Evolutionary conservation across 352 stramenopile species (phyloP).

Genomic region (Phytophthora pisi): DNA sequence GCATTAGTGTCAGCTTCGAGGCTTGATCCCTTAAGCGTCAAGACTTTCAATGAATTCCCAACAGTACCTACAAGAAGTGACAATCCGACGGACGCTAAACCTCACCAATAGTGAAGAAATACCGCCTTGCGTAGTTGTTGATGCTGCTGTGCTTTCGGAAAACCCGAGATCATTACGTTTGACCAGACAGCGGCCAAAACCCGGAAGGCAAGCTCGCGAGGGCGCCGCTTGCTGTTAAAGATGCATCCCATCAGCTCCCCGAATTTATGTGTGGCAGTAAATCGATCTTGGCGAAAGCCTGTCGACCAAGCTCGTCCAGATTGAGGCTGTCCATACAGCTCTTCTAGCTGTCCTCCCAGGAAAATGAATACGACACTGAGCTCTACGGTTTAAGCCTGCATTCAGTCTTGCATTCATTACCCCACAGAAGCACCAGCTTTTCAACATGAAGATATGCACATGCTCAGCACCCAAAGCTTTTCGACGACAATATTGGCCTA

Average conservation of each 20-base stretch:
- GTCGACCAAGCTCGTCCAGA: not conserved
- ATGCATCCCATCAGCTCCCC: not conserved
- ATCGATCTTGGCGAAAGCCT: too few relatives aligned
- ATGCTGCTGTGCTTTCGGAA: not conserved
- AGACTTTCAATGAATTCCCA: not conserved
- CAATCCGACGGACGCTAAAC: not conserved
- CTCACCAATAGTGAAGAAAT: not conserved
- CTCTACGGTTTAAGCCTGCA: too few relatives aligned
- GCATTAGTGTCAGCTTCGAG: too few relatives aligned
- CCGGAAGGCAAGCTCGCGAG: not conserved
- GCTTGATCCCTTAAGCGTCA: too few relatives aligned
- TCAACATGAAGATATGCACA: too few relatives aligned
- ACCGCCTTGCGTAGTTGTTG: not conserved
- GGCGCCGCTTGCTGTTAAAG: not conserved
- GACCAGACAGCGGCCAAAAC: not conserved
- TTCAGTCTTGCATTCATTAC: too few relatives aligned
- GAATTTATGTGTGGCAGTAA: not conserved
- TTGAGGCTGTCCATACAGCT: too few relatives aligned
- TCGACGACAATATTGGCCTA: too few relatives aligned
- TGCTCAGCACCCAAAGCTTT: too few relatives aligned
- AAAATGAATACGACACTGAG: too few relatives aligned
- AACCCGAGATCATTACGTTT: not conserved
- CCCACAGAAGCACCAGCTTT: too few relatives aligned
- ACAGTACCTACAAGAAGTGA: not conserved
- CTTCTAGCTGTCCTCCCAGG: too few relatives aligned